Evolutionary conservation across 768 basidiomycete genomes (phyloP), one percentile per base, ranked within the genome.

Genomic region (Panaeolus papilionaceus): DNA sequence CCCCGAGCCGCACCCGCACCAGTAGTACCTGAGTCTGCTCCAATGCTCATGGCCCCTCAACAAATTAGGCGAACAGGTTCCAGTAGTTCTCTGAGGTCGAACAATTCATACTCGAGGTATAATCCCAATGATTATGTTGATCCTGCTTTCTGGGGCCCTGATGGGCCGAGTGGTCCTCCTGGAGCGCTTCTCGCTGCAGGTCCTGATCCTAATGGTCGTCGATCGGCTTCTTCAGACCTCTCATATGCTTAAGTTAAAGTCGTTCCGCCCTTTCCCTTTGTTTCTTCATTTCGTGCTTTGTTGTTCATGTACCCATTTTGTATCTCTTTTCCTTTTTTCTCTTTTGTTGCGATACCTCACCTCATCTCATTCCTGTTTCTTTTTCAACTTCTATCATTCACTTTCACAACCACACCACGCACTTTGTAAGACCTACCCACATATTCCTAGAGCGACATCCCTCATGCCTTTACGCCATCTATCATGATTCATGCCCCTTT

Each of bases 61-160:
- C 71, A 71, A 14, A 66, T 77, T 28, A 70, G 71, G 20, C 76
- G 76, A 16, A 64, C 67, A 8, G 64, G 71, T 40, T 81, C 80
- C 23, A 77, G 73, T 62, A 66, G 73, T 14, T 80, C 80, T 9
- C 54, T 80, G 54, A 75, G 72, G 40, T 78, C 79, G 16, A 67
- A 61, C 26, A 71, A 71, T 8, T 77, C 78, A 6, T 79, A 76
- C 61, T 68, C 68, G 18, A 73, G 66, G 62, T 81, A 70, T 64
- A 72, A 79, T 49, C 76, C 76, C 0, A 12, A 66, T 3, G 75
- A 63, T 16, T 81, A 81, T 66, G 69, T 75, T 20, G 80, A 81
- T 66, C 80, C 79, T 8, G 79, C 79, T 18, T 77, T 62, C 61
- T 79, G 73, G 73, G 65, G 64, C 1, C 51, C 62, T 5, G 68